Base-by-base conservation (phyloP, 352 stramenopile genomes). In the Discostella stelligera region DNA sequence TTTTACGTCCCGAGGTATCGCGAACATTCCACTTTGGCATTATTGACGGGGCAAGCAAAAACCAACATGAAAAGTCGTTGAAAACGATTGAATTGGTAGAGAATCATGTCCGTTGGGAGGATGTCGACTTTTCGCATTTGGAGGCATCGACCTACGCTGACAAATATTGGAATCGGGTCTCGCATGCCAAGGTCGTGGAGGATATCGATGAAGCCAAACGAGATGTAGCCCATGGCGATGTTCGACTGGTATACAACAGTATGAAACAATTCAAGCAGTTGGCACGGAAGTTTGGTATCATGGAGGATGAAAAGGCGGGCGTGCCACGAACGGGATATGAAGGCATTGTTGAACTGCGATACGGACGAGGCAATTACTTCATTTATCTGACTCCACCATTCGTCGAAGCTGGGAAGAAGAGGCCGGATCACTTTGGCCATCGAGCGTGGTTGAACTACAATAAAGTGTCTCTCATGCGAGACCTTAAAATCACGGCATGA, bases 261-360 rank as follows among this genome's bases (percentile, higher is more conserved):
- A 77, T 89, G 32, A 39, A 78, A 20, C 30, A 88, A 49, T 95
- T 95, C 72, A 41, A 67, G 44, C 30, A 23, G n/a, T 60, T 93
- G 30, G 91, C 93, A 21, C 49, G 52, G 14, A 21, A 74, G 20
- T 74, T 95, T 54, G 79, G 87, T 32, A 82, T 95, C 30, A 95
- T 96, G 87, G 32, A 80, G 54, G 90, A 96, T 78, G 86, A 94
- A 78, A 96, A 96, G 81, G 91, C 89, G 0, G 78, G 75, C 32
- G 85, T 96, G n/a, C 90, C 87, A 30, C 78, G 94, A 53, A 95
- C 91, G 23, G 90, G 86, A 6, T 96, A 96, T 77, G 87, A 91
- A 71, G 92, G 93, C 9, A 88, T 96, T 65, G 90, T 96, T 0
- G 80, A 89, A 65, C 69, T 84, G 21, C 41, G 82, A 20, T 79